phyloP scores from a whole-genome alignment of 2,329 filamentous ascomycete species.

The Penicillium sp. region DNA sequence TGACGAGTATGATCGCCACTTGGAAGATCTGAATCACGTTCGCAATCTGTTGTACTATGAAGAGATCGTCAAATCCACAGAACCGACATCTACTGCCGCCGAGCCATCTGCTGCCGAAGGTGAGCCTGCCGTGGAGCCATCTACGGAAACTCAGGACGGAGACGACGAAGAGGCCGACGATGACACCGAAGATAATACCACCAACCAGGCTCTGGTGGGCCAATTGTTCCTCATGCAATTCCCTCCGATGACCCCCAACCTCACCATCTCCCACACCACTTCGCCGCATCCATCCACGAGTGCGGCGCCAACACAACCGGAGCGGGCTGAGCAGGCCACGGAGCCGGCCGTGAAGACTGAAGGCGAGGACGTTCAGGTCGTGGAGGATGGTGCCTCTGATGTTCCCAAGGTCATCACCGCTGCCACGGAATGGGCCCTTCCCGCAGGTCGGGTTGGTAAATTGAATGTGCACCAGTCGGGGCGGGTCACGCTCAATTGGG shows the following conservation, averaged over 20 bases:
- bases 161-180: slow-evolving; percentile 18
- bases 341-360: slow-evolving; percentile 20
- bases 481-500: slow-evolving; percentile 57
- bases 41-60: slow-evolving; percentile 31
- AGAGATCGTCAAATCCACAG: slow-evolving; percentile 17
- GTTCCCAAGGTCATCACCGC: slow-evolving; percentile 35
- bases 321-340: not conserved
- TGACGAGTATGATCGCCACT: slow-evolving; percentile 39
- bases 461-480: slow-evolving; percentile 57
- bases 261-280: slow-evolving; percentile 36
- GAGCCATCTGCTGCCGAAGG: slow-evolving; percentile 9
- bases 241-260: slow-evolving; percentile 56
- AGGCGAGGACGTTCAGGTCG: slow-evolving; percentile 26
- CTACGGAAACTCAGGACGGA: slow-evolving; percentile 11
- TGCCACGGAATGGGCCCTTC: slow-evolving; percentile 39
- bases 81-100: slow-evolving; percentile 1
- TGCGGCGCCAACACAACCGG: not conserved
- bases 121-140: slow-evolving; percentile 8
- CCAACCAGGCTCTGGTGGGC: slow-evolving; percentile 43
- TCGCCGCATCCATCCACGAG: not conserved
- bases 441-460: slow-evolving; percentile 54
- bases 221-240: slow-evolving; percentile 60
- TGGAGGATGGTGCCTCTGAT: slow-evolving; percentile 15
- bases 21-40: slow-evolving; percentile 36
- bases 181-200: slow-evolving; percentile 23